Evolutionary conservation across 2,329 filamentous ascomycete genomes (phyloP).

Genomic region (Microascus cirrosus): DNA sequence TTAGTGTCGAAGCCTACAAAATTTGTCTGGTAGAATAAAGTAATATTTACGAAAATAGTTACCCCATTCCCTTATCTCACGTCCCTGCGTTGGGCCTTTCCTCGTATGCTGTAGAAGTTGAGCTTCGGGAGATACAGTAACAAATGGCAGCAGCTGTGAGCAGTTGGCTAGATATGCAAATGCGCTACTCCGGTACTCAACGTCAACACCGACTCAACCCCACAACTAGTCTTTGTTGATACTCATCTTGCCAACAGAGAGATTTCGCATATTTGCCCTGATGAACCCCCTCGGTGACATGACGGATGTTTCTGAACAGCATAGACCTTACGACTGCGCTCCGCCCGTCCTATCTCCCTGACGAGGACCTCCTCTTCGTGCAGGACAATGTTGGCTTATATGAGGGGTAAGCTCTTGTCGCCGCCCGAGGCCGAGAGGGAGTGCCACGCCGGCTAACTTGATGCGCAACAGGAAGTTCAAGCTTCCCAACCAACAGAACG

Average conservation of each 20-base stretch:
- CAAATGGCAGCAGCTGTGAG: background rate
- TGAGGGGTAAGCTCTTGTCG: slow-evolving; percentile 60
- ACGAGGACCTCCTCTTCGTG: slow-evolving; percentile 91
- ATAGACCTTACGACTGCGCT: slow-evolving; percentile 94
- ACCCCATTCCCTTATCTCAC: no score
- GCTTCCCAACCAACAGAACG: slow-evolving; percentile 86
- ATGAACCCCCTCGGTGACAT: slow-evolving; percentile 21
- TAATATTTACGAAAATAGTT: background rate
- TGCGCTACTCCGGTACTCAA: background rate
- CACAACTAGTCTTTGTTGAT: background rate
- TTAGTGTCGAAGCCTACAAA: no score
- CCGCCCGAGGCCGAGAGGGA: background rate
- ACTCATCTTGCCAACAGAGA: background rate
- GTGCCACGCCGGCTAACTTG: background rate
- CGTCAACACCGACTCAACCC: background rate
- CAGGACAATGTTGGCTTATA: slow-evolving; percentile 97
- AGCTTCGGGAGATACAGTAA: no score
- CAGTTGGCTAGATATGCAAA: background rate
- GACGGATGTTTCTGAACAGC: slow-evolving; percentile 94
- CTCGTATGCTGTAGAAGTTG: no score
- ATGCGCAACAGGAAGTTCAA: slow-evolving; percentile 67
- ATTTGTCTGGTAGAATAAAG: background rate
- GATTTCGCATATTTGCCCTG: background rate
- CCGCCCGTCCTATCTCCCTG: slow-evolving; percentile 80
- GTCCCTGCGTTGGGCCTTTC: no score